Evolutionary conservation across 2,329 filamentous ascomycete genomes (phyloP).

Genomic region (Fusarium secorum): DNA sequence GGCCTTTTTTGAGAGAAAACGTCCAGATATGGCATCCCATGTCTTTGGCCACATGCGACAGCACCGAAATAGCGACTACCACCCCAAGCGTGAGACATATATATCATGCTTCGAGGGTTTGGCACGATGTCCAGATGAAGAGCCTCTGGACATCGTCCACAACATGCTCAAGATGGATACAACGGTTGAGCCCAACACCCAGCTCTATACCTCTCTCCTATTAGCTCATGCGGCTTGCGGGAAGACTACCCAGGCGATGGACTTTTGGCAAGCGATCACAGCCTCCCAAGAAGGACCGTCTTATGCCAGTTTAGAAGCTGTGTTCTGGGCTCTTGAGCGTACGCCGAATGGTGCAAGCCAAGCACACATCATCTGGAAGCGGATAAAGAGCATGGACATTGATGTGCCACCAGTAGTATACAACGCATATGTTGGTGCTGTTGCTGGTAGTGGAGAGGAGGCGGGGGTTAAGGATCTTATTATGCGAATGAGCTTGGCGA

Average conservation of each 20-base stretch:
- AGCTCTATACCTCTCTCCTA: conserved; percentile 85
- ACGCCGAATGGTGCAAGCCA: conserved; percentile 64
- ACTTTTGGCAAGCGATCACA: conserved; percentile 87
- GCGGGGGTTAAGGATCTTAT: conserved; percentile 73
- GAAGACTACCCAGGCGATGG: conserved; percentile 70
- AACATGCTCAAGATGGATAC: conserved; percentile 95
- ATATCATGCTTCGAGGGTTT: conserved; percentile 80
- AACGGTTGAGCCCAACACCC: conserved; percentile 78
- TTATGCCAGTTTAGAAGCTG: conserved; percentile 79
- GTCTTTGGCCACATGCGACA: conserved; percentile 96
- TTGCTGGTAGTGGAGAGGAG: conserved; percentile 76
- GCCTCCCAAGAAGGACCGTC: conserved; percentile 85
- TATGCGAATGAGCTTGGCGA: conserved; percentile 69
- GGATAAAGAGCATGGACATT: conserved; percentile 77
- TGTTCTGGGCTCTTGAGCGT: conserved; percentile 79
- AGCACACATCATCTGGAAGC: conserved; percentile 74
- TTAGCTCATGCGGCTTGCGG: conserved; percentile 79
- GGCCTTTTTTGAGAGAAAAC: conserved; percentile 77
- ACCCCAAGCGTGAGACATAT: conserved; percentile 79
- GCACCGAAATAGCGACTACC: conserved; percentile 67
- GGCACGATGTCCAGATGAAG: conserved; percentile 59
- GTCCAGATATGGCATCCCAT: conserved; percentile 84
- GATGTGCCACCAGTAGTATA: conserved; percentile 78
- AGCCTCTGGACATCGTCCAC: conserved; percentile 78
- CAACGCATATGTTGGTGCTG: conserved; percentile 76